phyloP scores from a whole-genome alignment of 2,329 filamentous ascomycete genomes.

The Daldinia sp. region DNA sequence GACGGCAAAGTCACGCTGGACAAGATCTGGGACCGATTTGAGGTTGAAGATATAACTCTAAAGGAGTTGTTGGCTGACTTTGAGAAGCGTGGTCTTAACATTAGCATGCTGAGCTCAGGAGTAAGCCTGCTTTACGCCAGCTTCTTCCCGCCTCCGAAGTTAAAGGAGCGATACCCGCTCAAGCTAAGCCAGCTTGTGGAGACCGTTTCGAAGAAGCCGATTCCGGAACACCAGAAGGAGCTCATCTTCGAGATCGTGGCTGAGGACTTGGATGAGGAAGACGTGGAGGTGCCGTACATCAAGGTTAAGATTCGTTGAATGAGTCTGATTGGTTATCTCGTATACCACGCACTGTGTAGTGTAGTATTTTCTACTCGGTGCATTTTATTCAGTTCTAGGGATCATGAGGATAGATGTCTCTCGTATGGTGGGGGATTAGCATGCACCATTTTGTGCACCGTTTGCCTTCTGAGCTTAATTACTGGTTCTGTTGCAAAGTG shows the following conservation, averaged over 20 bases:
- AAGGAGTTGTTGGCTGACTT: constrained; percentile 87
- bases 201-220: constrained; percentile 89
- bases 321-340: neutral
- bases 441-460: constrained; percentile 23
- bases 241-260: constrained; percentile 96
- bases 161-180: constrained; percentile 84
- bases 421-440: constrained; percentile 25
- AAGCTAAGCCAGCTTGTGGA: constrained; percentile 92
- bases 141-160: constrained; percentile 84
- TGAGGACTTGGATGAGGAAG: constrained; percentile 88
- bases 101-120: constrained; percentile 97
- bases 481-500: constrained; percentile 14
- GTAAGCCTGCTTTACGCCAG: constrained; percentile 94
- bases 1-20: constrained; percentile 86
- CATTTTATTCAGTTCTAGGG: constrained; percentile 19
- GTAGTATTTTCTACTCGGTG: neutral
- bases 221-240: constrained; percentile 92
- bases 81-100: constrained; percentile 79
- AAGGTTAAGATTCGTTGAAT: constrained; percentile 78
- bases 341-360: neutral
- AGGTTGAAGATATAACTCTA: constrained; percentile 87
- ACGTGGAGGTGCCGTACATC: constrained; percentile 97
- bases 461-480: constrained; percentile 20
- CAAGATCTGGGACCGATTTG: constrained; percentile 98
- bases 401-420: constrained; percentile 30